These are phyloP conservation scores for Radiomyces spectabilis DNA, from an alignment of 192 early-diverging fungal genomes.

Conservation along the genomic window DNA sequence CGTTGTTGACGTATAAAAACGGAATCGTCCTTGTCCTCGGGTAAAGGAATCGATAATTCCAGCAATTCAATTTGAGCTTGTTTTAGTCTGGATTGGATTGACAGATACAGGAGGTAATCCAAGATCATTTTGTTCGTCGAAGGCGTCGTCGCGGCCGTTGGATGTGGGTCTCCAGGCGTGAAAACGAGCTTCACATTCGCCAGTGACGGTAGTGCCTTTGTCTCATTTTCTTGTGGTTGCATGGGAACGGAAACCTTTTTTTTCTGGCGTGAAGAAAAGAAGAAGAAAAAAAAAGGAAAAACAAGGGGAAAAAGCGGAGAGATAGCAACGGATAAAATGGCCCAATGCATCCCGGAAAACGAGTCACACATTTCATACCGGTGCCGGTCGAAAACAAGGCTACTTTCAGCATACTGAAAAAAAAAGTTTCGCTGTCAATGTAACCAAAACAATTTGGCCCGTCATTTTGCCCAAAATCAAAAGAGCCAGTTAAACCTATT, in stretches of 20 bases:
- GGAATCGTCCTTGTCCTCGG: constrained; percentile 25
- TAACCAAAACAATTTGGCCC: too few relatives aligned
- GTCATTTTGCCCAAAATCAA: too few relatives aligned
- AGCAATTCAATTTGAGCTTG: constrained; percentile 36
- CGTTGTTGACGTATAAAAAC: constrained; percentile 29
- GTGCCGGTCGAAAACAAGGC: too few relatives aligned
- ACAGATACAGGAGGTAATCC: constrained; percentile 44
- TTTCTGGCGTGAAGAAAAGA: not conserved
- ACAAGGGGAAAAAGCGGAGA: not conserved
- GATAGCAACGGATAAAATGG: too few relatives aligned
- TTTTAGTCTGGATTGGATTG: constrained; percentile 43
- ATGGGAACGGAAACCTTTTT: not conserved
- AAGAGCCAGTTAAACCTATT: too few relatives aligned
- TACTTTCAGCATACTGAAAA: too few relatives aligned
- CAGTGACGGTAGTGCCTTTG: not conserved
- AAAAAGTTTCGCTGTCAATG: too few relatives aligned
- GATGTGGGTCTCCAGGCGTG: not conserved
- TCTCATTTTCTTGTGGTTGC: not conserved
- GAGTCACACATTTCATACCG: too few relatives aligned
- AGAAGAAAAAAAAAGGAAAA: not conserved
- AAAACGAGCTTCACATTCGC: constrained; percentile 7
- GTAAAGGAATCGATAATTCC: constrained; percentile 24
- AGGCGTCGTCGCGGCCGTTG: constrained; percentile 11
- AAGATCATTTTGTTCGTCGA: constrained; percentile 48
- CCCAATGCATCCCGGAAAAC: too few relatives aligned